Base-by-base conservation (phyloP, 129 eudicot species). In the Saussurea involucrata region DNA sequence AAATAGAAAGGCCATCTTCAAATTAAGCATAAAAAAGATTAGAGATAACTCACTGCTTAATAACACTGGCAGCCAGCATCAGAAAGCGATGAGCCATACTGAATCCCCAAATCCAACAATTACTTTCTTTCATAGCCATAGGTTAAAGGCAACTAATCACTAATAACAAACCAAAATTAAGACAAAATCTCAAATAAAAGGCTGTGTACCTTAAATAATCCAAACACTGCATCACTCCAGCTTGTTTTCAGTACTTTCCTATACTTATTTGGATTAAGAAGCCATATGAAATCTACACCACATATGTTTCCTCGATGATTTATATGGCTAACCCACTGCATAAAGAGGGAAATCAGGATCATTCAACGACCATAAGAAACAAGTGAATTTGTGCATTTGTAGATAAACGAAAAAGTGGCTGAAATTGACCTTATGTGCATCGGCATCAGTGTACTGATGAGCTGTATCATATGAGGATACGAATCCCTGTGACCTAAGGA, bases 211-310 rank as follows among this genome's bases (percentile, higher is more conserved):
- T 90, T 95, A 67, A 95, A 95, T 96, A 95, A 76, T 32, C 91
- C 90, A 65, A 95, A 95, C 6, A 95, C 87, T 12, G 99, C 93
- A 67, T 92, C 97, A 42, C 93, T 92, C 99, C 99, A 95, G 79
- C 96, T 95, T 68, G 94, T 73, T 82, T 86, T 92, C 10, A 95
- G 92, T 58, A 92, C 80, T 83, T 95, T 88, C 69, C 96, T 65
- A 76, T 95, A 92, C 78, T 90, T 85, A 53, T 95, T 92, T 57
- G 99, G 99, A 81, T 95, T 95, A 49, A 95, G 95, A 84, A 95
- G 96, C 99, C 99, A 95, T 85, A 95, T 95, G 74, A 95, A 95
- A 84, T 95, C 99, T n/a, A 92, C 99, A 22, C 99, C 99, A 80
- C 99, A 95, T 76, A 95, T 90, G 75, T 95, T 95, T 29, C 99